Percentiles rank a stretch among this genome's conserved stretches.
Evolutionary conservation across 2,329 filamentous ascomycete species (phyloP).

Genomic region (Talaromyces rugulosus): DNA sequence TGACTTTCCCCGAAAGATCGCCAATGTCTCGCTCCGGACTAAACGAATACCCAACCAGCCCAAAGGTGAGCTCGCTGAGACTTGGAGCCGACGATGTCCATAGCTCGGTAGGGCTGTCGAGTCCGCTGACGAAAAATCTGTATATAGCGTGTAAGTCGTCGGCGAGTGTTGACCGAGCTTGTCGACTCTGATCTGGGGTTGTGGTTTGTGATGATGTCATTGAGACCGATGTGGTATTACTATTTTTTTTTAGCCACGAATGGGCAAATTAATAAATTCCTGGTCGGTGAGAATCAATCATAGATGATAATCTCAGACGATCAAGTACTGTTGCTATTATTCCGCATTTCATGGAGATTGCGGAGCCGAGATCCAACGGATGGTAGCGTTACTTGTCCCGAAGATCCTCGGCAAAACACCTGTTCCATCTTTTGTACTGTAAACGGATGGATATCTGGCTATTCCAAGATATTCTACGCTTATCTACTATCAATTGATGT

Average conservation of each 20-base stretch:
- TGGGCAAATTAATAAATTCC: background rate
- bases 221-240: background rate
- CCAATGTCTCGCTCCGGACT: slow-evolving; percentile 43
- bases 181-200: background rate
- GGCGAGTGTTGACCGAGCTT: slow-evolving; percentile 9
- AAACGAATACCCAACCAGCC: slow-evolving; percentile 32
- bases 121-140: slow-evolving; percentile 18
- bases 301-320: too few relatives aligned
- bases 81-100: slow-evolving; percentile 30
- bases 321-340: background rate
- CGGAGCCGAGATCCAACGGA: background rate
- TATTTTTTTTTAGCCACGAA: background rate
- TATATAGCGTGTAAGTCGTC: slow-evolving; percentile 10
- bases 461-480: too few relatives aligned
- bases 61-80: slow-evolving; percentile 31
- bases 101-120: slow-evolving; percentile 28
- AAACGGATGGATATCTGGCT: too few relatives aligned
- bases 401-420: background rate
- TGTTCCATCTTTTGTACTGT: background rate
- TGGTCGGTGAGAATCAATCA: background rate
- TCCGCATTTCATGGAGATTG: background rate
- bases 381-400: background rate
- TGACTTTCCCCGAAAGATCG: slow-evolving; percentile 46
- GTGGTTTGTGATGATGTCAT: background rate
- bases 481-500: too few relatives aligned